A percentile compares a stretch with the other conserved stretches of the same genome.
Conservation (phyloP, 1,284 basidiomycete species). For the Trichosporon sp. region DNA sequence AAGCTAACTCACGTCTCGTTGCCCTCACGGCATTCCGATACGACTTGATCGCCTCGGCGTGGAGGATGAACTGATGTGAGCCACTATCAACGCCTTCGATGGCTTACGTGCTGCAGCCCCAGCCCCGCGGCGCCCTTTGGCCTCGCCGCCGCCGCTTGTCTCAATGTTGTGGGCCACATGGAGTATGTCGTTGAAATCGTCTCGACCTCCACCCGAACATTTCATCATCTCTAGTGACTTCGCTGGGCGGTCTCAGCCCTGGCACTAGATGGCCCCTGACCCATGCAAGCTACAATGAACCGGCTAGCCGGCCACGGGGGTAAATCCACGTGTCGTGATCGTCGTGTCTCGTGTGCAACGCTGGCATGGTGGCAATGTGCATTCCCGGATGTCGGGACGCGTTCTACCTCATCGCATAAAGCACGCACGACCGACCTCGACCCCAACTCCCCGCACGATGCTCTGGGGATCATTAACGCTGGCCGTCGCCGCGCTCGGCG, state of each 20-base stretch:
- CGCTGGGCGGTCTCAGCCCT: background rate
- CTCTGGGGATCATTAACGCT: background rate
- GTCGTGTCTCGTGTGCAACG: background rate
- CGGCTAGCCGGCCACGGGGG: background rate
- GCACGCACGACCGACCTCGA: background rate
- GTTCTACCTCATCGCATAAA: background rate
- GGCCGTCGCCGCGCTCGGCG: slow-evolving; percentile 5
- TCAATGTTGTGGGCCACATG: background rate
- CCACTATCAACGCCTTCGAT: background rate
- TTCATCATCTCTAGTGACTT: slow-evolving; percentile 3
- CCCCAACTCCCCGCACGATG: slow-evolving; percentile 4
- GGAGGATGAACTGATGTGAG: slow-evolving; percentile 39
- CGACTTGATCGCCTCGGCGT: slow-evolving; percentile 38
- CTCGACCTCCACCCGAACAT: background rate
- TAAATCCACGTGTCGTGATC: background rate
- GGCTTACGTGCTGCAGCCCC: slow-evolving; percentile 36
- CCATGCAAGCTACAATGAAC: background rate
- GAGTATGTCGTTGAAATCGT: background rate
- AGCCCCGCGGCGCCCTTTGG: slow-evolving; percentile 12
- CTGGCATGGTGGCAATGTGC: background rate
- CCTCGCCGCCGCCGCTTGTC: background rate
- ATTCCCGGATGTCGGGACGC: background rate
- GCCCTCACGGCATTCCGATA: slow-evolving; percentile 44
- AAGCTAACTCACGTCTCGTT: slow-evolving; percentile 36
- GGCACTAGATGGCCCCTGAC: background rate